Evolutionary conservation across 2,329 filamentous ascomycete genomes (phyloP), one percentile per base, ranked within the genome.

Genomic region (Fusarium duplospermum): DNA sequence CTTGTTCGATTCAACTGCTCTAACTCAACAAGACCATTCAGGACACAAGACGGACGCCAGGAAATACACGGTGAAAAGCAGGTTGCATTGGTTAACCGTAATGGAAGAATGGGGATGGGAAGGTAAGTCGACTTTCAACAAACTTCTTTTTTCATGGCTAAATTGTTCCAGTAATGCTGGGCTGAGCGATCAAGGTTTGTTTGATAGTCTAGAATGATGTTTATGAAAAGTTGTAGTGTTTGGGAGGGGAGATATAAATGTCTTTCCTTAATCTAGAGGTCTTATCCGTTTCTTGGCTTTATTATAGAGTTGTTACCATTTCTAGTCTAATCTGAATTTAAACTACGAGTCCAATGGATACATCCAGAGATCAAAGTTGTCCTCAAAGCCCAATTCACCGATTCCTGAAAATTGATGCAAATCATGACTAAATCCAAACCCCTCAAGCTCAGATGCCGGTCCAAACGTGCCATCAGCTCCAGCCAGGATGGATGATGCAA

Each of bases 71-170:
- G 63, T 72, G 6, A 70, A 62, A 10, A 64, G 70, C 64, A 64
- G 62, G 33, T 11, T 67, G 22, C 70, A 72, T 9, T 72, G 70
- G 70, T 31, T 72, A 4, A 70, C 47, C 22, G 29, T 72, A 3
- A 72, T 72, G 70, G 61, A 67, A 10, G 70, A 72, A 56, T 72
- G 70, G 70, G 70, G 67, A 9, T 72, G 70, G 70, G 70, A 72
- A 72, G 70, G 70, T 72, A 72, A 45, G 63, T 10, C 16, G n/a
- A 24, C 16, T 33, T 33, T 45, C n/a, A 52, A 31, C 47, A 4
- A 8, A 29, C 4, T 52, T 52, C 24, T 13, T n/a, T n/a, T 47
- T 31, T 20, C 47, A 52, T 52, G 24, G 47, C 47, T 52, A 52
- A 52, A 29, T 11, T 52, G 47, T 52, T 29, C 47, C 47, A 52